Base-by-base conservation (phyloP, 2,329 filamentous ascomycete species). In the Penicillium sp. region DNA sequence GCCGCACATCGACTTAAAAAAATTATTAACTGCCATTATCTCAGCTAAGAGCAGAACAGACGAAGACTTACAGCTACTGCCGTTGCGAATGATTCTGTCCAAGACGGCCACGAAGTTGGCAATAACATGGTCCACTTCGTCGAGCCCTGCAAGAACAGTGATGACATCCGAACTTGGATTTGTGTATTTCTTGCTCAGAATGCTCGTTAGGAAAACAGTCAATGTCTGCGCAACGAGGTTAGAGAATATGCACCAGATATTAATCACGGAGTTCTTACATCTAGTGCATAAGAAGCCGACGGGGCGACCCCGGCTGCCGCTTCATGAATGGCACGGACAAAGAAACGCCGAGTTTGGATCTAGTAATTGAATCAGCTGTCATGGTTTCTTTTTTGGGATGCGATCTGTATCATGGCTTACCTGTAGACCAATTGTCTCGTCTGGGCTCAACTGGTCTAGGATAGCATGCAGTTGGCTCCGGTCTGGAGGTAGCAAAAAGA, bases 131-230 rank as follows among this genome's bases (percentile, higher is more conserved):
- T 99, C 94, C 46, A 96, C 89, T 64, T 91, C 83, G 76, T 97
- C 88, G 50, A 99, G 83, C 6, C 94, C 94, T 5, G 92, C 90
- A 46, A 99, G 82, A 33, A 97, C 82, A 55, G 88, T 86, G 68
- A 99, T 96, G 65, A 97, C 89, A 74, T 97, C 94, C 47, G 94
- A 94, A 73, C 91, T 97, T 6, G 92, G 90, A 67, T 97, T 97
- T 25, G 90, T 91, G 73, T 96, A 99, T 72, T 88, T 91, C 76
- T 97, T 99, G 55, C 84, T 84, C 59, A 97, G 80, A 17, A 96
- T 83, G 52, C 86, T 86, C 47, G 88, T 87, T 70, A 99, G 82
- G 75, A 97, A 97, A 45, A 89, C 87, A 73, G 88, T 91, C 69
- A 97, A 82, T 58, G 92, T 97, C 90, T 97, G 73, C 4, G 6